Evolutionary conservation across 331 rosid species (phyloP).

Genomic region (Rosa hybrid): DNA sequence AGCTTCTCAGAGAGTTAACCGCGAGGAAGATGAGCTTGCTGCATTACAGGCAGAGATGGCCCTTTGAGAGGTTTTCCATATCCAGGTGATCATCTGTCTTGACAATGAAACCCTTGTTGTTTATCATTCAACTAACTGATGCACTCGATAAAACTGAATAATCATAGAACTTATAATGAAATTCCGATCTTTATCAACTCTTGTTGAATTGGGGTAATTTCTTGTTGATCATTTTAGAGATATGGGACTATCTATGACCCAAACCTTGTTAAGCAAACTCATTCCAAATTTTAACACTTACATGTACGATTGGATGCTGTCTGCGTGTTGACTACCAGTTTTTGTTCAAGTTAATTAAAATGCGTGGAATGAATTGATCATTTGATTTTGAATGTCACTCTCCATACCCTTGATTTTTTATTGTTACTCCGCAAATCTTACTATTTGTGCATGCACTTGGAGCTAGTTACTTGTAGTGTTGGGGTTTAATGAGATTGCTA

Average conservation of each 20-base stretch:
- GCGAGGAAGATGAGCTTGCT: conserved; percentile 93
- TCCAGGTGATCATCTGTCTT: conserved; percentile 4
- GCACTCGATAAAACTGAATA: neutral
- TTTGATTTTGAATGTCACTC: neutral
- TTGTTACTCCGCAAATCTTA: neutral
- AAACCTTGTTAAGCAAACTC: neutral
- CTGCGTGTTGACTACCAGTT: neutral
- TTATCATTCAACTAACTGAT: neutral
- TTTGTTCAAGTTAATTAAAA: neutral
- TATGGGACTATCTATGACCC: neutral
- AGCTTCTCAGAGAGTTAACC: conserved; percentile 60
- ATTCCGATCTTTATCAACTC: neutral
- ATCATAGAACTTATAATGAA: neutral
- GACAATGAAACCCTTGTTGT: neutral
- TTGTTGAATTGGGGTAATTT: neutral
- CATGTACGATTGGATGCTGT: neutral
- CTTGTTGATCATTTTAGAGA: neutral
- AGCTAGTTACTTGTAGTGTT: neutral
- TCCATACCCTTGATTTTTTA: neutral
- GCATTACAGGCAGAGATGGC: conserved; percentile 99
- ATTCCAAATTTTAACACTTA: neutral
- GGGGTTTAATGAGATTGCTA: neutral
- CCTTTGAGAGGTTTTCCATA: conserved; percentile 46
- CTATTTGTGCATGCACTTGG: neutral
- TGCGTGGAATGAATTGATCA: neutral